A percentile compares a stretch with the other conserved stretches of the same genome.
These are phyloP conservation scores for Saccharomycopsis synnaedendra DNA, from an alignment of 805 yeast species.

Conservation along the genomic window DNA sequence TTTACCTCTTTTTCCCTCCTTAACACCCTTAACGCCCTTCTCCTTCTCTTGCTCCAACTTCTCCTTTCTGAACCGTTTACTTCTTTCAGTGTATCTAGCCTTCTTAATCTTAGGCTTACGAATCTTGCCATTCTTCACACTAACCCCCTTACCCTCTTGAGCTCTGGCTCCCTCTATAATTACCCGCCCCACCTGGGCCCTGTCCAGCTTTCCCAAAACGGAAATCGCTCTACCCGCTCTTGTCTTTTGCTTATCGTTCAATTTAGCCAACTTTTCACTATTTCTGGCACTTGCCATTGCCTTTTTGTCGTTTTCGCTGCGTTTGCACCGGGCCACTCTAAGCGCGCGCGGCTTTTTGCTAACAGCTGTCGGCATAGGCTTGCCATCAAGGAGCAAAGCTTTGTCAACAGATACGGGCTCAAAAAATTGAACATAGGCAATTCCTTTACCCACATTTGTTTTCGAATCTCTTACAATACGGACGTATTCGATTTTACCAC, in stretches of 20 bases:
- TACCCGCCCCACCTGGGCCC: constrained; percentile 50
- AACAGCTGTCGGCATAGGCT: constrained; percentile 37
- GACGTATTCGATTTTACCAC: constrained; percentile 72
- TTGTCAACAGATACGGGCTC: constrained; percentile 65
- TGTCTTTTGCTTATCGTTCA: constrained; percentile 62
- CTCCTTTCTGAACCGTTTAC: constrained; percentile 9
- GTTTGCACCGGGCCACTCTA: constrained; percentile 66
- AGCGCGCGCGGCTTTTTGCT: constrained; percentile 42
- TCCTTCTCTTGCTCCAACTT: neutral
- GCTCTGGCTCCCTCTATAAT: constrained; percentile 73
- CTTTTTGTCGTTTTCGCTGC: constrained; percentile 21
- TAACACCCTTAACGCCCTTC: neutral
- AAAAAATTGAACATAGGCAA: constrained; percentile 87
- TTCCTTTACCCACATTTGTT: constrained; percentile 94
- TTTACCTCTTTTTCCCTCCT: too few relatives aligned
- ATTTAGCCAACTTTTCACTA: constrained; percentile 18
- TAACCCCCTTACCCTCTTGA: constrained; percentile 46
- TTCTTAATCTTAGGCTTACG: constrained; percentile 27
- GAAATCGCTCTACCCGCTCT: constrained; percentile 70
- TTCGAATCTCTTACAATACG: constrained; percentile 85
- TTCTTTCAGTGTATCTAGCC: constrained; percentile 15
- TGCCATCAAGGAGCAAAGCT: constrained; percentile 68
- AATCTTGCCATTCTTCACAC: constrained; percentile 36
- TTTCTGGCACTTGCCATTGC: constrained; percentile 1
- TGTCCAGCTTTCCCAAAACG: constrained; percentile 70